Evolutionary conservation across 2,329 filamentous ascomycete genomes (phyloP), one percentile per base, ranked within the genome.

Genomic region (Ophiostoma himal-ulmi): DNA sequence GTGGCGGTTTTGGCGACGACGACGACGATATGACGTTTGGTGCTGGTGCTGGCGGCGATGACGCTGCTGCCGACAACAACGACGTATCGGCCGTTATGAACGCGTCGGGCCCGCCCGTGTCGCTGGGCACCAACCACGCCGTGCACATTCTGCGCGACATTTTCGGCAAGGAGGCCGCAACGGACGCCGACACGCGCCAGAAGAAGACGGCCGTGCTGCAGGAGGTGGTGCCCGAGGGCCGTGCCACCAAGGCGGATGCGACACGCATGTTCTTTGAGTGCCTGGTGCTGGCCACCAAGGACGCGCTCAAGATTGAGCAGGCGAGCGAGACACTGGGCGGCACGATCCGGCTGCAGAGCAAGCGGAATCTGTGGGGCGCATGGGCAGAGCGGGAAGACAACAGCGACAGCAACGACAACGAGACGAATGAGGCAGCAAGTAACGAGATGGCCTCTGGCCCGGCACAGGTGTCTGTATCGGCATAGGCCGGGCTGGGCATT

Each of bases 191-290:
- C 71, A 89, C 91, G 80, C 88, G 93, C 76, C 91, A 90, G 79
- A 91, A 91, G 78, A 86, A 85, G 34, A 88, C 88, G 14, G 93
- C 96, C 3, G 84, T 96, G 3, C 97, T 99, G 84, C 94, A 97
- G 76, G 91, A 96, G 71, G 85, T 99, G 67, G 85, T 97, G 44
- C 95, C 95, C 0, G 92, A 96, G 80, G 82, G 85, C 74, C 87
- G 86, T 72, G 94, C 94, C 0, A 93, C 86, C 74, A 92, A 92
- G 79, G 91, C 91, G 10, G 95, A 98, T 76, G 95, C 95, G 0
- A 99, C 95, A 62, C 97, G 97, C 85, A 97, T 99, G 93, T 99
- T 99, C 83, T 99, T 99, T 76, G 95, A 99, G 81, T 90, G 95
- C 70, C 84, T 99, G 34, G 95, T 99, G 3, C 85, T 99, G 66